phyloP scores from a whole-genome alignment of 2,329 filamentous ascomycete species.

The Drechslerella dactyloides region DNA sequence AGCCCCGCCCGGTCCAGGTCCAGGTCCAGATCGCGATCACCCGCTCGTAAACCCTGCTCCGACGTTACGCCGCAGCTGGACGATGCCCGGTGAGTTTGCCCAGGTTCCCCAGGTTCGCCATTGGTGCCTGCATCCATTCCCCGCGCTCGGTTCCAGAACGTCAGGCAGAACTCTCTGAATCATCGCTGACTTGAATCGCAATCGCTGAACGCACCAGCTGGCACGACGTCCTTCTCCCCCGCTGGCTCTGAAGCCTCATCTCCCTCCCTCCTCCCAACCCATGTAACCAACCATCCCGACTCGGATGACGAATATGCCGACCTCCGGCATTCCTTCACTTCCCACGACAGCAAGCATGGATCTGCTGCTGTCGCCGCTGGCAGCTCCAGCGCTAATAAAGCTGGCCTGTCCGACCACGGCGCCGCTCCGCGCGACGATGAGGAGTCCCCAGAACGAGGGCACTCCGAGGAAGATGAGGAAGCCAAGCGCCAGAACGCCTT shows the following conservation, averaged over 20 bases:
- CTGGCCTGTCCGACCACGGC: conserved; percentile 6
- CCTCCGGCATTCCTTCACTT: conserved; percentile 40
- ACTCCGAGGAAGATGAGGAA: conserved; percentile 53
- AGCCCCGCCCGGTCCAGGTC: neutral
- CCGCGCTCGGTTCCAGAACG: conserved; percentile 15
- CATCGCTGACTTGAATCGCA: conserved; percentile 16
- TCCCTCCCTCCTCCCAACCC: conserved; percentile 48
- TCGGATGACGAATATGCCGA: conserved; percentile 47
- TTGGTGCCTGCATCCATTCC: neutral
- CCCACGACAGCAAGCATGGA: conserved; percentile 27
- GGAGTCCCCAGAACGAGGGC: conserved; percentile 38
- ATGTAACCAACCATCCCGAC: conserved; percentile 49
- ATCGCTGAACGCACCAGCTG: conserved; percentile 20
- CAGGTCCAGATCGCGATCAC: neutral
- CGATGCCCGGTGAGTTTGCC: conserved; percentile 2
- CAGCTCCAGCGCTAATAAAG: conserved; percentile 6
- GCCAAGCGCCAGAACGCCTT: conserved; percentile 74
- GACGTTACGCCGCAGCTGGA: neutral
- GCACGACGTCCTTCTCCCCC: conserved; percentile 49
- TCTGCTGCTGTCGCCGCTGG: conserved; percentile 4
- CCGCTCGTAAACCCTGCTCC: neutral
- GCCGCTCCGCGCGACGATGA: conserved; percentile 12
- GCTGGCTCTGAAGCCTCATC: conserved; percentile 45
- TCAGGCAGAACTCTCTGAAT: conserved; percentile 1
- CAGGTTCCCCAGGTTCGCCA: neutral